phyloP scores from a whole-genome alignment of 805 yeast species.

The Schwanniomyces polymorphus region DNA sequence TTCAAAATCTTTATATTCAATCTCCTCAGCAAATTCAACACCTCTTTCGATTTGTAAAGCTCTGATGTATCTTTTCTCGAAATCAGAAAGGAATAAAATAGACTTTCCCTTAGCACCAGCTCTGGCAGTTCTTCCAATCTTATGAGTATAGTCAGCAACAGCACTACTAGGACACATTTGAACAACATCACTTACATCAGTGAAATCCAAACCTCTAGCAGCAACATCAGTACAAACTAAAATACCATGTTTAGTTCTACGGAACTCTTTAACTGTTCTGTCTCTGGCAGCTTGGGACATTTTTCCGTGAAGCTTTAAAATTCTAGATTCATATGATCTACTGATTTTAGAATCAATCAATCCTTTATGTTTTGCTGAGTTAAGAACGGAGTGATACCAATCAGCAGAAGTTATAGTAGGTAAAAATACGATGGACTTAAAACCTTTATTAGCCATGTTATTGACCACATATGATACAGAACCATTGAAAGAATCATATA shows the following conservation, averaged over 20 bases:
- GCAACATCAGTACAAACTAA: conserved; percentile 89
- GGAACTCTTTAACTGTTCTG: conserved; percentile 54
- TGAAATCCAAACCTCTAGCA: conserved; percentile 96
- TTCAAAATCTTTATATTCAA: conserved; percentile 38
- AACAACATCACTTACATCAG: conserved; percentile 78
- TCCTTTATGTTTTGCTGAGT: conserved; percentile 10
- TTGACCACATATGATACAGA: conserved; percentile 51
- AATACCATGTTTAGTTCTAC: conserved; percentile 48
- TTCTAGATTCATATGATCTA: conserved; percentile 19
- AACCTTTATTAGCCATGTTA: conserved; percentile 39
- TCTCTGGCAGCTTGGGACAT: conserved; percentile 70
- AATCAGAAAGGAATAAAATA: conserved; percentile 52
- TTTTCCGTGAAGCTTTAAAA: conserved; percentile 64
- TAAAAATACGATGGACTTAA: conserved; percentile 80
- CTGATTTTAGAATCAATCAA: conserved; percentile 15
- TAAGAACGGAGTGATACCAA: conserved; percentile 47
- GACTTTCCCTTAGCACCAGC: conserved; percentile 83
- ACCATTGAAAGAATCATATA: conserved; percentile 61
- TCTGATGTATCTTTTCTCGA: conserved; percentile 57
- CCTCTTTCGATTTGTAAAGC: conserved; percentile 50
- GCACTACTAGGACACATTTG: conserved; percentile 80
- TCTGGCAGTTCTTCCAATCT: conserved; percentile 95
- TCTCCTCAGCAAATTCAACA: conserved; percentile 50
- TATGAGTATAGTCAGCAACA: conserved; percentile 80
- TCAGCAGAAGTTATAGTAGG: conserved; percentile 76